Percentiles rank a stretch among this genome's conserved stretches.
phyloP scores from a whole-genome alignment of 768 basidiomycete genomes.

The Leccinum broughii region DNA sequence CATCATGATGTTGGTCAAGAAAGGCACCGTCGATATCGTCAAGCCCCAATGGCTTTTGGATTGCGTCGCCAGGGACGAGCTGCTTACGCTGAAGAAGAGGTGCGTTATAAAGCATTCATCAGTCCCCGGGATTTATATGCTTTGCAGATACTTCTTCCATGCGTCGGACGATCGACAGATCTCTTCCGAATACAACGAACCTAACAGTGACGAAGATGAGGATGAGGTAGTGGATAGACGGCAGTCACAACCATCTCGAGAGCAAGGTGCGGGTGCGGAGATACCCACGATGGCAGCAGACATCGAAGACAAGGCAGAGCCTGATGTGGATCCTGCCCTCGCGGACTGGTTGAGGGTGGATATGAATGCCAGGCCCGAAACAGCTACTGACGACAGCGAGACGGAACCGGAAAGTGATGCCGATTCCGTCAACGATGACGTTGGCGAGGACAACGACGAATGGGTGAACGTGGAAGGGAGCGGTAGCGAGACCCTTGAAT shows the following conservation, averaged over 20 bases:
- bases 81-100: conserved; percentile 68
- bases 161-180: conserved; percentile 54
- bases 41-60: conserved; percentile 82
- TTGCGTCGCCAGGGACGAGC: conserved; percentile 58
- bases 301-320: conserved; percentile 25
- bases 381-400: conserved; percentile 32
- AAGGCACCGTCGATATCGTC: conserved; percentile 69
- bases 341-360: conserved; percentile 66
- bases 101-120: conserved; percentile 28
- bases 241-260: conserved; percentile 12
- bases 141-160: conserved; percentile 74
- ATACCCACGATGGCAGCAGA: neutral
- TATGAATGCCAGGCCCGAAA: conserved; percentile 16
- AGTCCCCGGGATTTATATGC: neutral
- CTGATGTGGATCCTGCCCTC: conserved; percentile 46
- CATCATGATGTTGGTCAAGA: conserved; percentile 70
- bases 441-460: conserved; percentile 36
- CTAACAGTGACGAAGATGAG: conserved; percentile 36
- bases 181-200: conserved; percentile 52
- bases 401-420: conserved; percentile 63
- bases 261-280: conserved; percentile 16
- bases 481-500: conserved; percentile 25
- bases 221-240: conserved; percentile 1
- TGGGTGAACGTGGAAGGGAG: conserved; percentile 35
- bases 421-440: conserved; percentile 69